Conservation (phyloP, 1,139 yeast genomes). For the Candida gigantensis region DNA sequence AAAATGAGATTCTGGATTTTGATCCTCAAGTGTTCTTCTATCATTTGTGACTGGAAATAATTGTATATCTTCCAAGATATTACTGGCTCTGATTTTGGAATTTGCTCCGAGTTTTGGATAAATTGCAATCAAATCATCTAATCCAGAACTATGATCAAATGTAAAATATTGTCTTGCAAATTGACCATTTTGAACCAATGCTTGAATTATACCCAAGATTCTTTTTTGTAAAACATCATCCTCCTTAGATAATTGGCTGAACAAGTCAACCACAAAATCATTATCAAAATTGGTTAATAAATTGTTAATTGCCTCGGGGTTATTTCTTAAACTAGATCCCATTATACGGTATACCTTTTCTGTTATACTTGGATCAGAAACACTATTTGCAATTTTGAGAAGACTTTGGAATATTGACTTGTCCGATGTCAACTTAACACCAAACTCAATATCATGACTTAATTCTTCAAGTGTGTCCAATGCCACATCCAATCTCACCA, state of each 20-base stretch:
- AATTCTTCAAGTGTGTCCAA: conserved; percentile 56
- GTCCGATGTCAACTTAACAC: conserved; percentile 39
- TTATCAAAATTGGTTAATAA: conserved; percentile 19
- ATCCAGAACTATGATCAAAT: conserved; percentile 20
- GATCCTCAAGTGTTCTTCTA: conserved; percentile 24
- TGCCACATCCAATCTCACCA: conserved; percentile 23
- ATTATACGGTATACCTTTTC: conserved; percentile 55
- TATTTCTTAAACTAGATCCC: conserved; percentile 67
- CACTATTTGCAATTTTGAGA: conserved; percentile 15
- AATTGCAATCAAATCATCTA: conserved; percentile 26
- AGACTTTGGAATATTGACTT: conserved; percentile 21
- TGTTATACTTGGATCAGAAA: conserved; percentile 20
- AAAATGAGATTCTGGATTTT: conserved; percentile 24
- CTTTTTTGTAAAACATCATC: conserved; percentile 45
- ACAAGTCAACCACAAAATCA: conserved; percentile 17
- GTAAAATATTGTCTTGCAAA: conserved; percentile 32
- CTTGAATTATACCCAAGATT: conserved; percentile 49
- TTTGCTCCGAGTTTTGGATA: conserved; percentile 31
- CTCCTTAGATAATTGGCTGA: conserved; percentile 19
- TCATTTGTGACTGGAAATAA: conserved; percentile 22
- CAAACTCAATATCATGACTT: conserved; percentile 68
- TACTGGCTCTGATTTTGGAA: conserved; percentile 35
- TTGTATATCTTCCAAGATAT: conserved; percentile 43
- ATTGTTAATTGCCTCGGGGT: conserved; percentile 57
- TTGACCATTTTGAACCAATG: conserved; percentile 33